Base-by-base conservation (phyloP, 139 green algal species). In the Haematococcus lacustris region DNA sequence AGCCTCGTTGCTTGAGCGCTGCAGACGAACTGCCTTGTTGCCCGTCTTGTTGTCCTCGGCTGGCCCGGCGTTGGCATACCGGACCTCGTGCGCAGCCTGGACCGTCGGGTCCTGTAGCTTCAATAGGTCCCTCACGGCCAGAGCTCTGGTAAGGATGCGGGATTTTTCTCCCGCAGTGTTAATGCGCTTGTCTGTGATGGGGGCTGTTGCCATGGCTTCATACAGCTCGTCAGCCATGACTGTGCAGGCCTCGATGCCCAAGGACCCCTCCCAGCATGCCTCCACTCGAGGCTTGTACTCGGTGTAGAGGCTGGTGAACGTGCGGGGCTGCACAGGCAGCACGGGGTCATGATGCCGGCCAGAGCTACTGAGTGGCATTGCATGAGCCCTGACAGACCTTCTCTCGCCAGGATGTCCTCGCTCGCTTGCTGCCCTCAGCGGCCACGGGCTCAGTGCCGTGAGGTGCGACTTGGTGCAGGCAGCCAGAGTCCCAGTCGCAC, bases 1-100 rank as follows among this genome's bases (percentile, higher is more conserved):
- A 3, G 47, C 67, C 67, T 72, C 67, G 67, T 72, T 72, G 33
- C 13, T 38, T n/a, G n/a, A n/a, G n/a, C n/a, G n/a, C n/a, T n/a
- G n/a, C n/a, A n/a, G n/a, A n/a, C n/a, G n/a, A n/a, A n/a, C n/a
- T n/a, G n/a, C n/a, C n/a, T n/a, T n/a, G n/a, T 13, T 70, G 64
- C 23, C 6, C 7, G 5, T 41, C 32, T 33, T 47, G 7, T 26
- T 26, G n/a, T n/a, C n/a, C n/a, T n/a, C n/a, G n/a, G n/a, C 7
- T 5, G 61, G 32, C 5, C 26, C 9, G 32, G 30, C 34, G 30
- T 9, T n/a, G 26, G 5, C 57, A 30, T 37, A 33, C 26, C 21
- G 25, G 57, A 13, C 57, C 57, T 30, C 26, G 25, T 33, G 3
- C 37, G 64, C 35, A n/a, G n/a, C n/a, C n/a, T n/a, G n/a, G n/a